Evolutionary conservation across 805 yeast genomes (phyloP).

Genomic region (Metschnikowia lochheadii): DNA sequence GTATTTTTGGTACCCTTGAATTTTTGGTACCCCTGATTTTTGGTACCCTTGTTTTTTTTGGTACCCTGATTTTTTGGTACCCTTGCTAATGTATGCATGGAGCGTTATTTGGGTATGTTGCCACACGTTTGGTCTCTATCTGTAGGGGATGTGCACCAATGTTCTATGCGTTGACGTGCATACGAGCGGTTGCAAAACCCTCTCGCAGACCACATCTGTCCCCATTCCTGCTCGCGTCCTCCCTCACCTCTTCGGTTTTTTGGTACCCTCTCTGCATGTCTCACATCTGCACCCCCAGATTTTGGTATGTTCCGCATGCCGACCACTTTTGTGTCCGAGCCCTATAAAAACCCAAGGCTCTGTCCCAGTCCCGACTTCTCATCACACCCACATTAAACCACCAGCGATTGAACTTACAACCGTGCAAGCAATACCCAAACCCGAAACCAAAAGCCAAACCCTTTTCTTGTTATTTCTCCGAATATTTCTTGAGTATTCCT

Average conservation of each 20-base stretch:
- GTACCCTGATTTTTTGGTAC: too few species aligned
- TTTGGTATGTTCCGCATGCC: constrained; percentile 1
- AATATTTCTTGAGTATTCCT: too few species aligned
- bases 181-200: background rate
- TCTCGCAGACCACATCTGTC: background rate
- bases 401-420: background rate
- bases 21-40: too few species aligned
- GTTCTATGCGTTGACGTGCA: background rate
- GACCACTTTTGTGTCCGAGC: background rate
- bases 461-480: too few species aligned
- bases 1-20: too few species aligned
- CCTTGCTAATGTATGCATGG: too few species aligned
- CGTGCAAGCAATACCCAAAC: too few species aligned
- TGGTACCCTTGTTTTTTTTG: too few species aligned
- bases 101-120: too few species aligned
- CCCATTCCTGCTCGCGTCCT: background rate
- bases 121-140: background rate
- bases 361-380: background rate
- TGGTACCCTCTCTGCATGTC: background rate
- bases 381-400: background rate
- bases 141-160: background rate
- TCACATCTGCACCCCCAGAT: background rate
- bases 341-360: background rate
- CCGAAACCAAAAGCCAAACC: too few species aligned
- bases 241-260: background rate